Percentiles rank a stretch among this genome's conserved stretches.
Evolutionary conservation across 1,284 basidiomycete genomes (phyloP).

Genomic region (Pyrrhoderma noxium): DNA sequence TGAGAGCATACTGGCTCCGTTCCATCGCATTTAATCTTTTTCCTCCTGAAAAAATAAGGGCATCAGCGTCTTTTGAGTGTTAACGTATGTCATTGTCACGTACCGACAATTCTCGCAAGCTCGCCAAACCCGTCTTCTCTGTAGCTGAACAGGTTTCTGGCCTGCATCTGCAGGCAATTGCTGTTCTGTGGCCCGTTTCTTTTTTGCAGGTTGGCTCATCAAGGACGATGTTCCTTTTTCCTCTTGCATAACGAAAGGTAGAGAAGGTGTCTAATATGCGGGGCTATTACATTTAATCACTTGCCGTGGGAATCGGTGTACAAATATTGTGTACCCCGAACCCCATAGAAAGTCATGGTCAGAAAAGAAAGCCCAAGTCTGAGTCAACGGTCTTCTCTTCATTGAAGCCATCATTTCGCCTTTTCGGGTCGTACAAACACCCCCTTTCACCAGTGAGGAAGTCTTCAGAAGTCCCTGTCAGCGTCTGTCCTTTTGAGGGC

Average conservation of each 20-base stretch:
- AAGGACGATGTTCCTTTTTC: slow-evolving; percentile 25
- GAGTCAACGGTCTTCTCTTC: no score
- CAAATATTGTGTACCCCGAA: no score
- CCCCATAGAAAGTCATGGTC: no score
- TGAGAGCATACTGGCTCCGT: slow-evolving; percentile 78
- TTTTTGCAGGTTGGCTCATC: slow-evolving; percentile 59
- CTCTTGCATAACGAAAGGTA: slow-evolving; percentile 31
- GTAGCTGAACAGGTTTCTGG: slow-evolving; percentile 64
- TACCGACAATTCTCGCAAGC: slow-evolving; percentile 82
- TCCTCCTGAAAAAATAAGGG: slow-evolving; percentile 43
- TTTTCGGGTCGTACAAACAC: no score
- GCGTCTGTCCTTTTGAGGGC: no score
- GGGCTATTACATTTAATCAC: not conserved
- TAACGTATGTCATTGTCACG: slow-evolving; percentile 23
- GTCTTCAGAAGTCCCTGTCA: no score
- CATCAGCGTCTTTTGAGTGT: not conserved
- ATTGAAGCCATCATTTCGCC: no score
- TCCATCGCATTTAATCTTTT: slow-evolving; percentile 87
- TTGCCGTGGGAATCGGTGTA: slow-evolving; percentile 1
- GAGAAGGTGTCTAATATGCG: slow-evolving; percentile 4
- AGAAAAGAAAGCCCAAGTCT: no score
- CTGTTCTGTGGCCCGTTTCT: slow-evolving; percentile 56
- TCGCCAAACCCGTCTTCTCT: slow-evolving; percentile 70
- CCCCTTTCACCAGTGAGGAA: no score
- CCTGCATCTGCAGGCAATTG: slow-evolving; percentile 44